Evolutionary conservation across 129 eudicot genomes (phyloP).

Genomic region (Artemisia annua): DNA sequence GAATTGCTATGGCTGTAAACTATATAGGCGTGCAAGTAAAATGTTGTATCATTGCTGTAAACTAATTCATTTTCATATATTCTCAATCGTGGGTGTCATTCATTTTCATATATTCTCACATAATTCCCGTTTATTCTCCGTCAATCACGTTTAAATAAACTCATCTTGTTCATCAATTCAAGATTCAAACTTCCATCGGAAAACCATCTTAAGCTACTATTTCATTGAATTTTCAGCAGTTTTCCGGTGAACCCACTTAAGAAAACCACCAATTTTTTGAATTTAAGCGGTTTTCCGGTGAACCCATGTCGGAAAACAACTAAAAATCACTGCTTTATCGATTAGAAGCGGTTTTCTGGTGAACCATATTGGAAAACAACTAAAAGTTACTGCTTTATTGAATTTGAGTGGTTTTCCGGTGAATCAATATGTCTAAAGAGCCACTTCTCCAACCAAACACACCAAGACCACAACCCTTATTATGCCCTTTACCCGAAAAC

Average conservation of each 20-base stretch:
- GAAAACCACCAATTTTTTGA: no score
- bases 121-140: background rate
- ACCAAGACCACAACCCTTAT: slow-evolving; percentile 45
- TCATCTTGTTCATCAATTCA: background rate
- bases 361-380: no score
- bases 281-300: background rate
- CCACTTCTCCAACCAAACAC: slow-evolving; percentile 58
- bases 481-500: slow-evolving; percentile 61
- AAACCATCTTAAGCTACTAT: background rate
- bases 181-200: background rate
- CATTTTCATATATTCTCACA: background rate
- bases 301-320: slow-evolving; percentile 8
- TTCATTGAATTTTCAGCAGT: background rate
- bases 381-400: no score
- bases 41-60: no score
- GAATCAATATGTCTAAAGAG: slow-evolving; percentile 54
- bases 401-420: background rate
- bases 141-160: slow-evolving; percentile 12
- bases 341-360: background rate
- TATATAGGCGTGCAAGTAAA: no score
- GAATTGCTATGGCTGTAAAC: no score
- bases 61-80: no score
- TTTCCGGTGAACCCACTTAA: background rate
- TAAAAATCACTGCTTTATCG: slow-evolving; percentile 4
- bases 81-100: background rate